Evolutionary conservation across 2,329 filamentous ascomycete genomes (phyloP).

Genomic region (Thyridium curvatum): DNA sequence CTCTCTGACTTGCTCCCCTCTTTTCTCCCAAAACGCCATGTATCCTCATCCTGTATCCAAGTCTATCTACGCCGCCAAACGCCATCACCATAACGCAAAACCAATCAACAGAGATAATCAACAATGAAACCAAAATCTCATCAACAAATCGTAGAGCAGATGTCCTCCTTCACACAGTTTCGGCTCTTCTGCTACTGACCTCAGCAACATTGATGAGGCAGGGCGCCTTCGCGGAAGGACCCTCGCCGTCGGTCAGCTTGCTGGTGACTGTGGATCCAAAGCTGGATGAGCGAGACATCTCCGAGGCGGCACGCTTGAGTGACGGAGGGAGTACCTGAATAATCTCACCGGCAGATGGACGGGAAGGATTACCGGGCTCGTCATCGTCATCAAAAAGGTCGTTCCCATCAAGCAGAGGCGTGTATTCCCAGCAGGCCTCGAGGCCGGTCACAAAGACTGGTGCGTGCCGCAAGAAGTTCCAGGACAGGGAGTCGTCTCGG

Average conservation of each 20-base stretch:
- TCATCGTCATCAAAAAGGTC: slow-evolving; percentile 25
- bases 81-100: no score
- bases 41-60: no score
- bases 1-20: no score
- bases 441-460: slow-evolving; percentile 44
- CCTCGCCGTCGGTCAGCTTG: slow-evolving; percentile 1
- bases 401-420: slow-evolving; percentile 39
- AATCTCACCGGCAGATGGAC: slow-evolving; percentile 42
- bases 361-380: slow-evolving; percentile 12
- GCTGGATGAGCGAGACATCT: slow-evolving; percentile 43
- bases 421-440: slow-evolving; percentile 48
- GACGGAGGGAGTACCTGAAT: slow-evolving; percentile 25
- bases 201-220: slow-evolving; percentile 12
- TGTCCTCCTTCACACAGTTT: slow-evolving; percentile 23
- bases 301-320: slow-evolving; percentile 45
- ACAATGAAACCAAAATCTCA: no score
- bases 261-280: slow-evolving; percentile 26
- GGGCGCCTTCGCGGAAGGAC: slow-evolving; percentile 12
- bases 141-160: no score
- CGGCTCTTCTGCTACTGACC: slow-evolving; percentile 27
- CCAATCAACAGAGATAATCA: no score
- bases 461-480: slow-evolving; percentile 43
- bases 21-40: no score
- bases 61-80: no score
- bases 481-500: slow-evolving; percentile 46